phyloP scores from a whole-genome alignment of 768 basidiomycete genomes.

The Grammothele lineata region DNA sequence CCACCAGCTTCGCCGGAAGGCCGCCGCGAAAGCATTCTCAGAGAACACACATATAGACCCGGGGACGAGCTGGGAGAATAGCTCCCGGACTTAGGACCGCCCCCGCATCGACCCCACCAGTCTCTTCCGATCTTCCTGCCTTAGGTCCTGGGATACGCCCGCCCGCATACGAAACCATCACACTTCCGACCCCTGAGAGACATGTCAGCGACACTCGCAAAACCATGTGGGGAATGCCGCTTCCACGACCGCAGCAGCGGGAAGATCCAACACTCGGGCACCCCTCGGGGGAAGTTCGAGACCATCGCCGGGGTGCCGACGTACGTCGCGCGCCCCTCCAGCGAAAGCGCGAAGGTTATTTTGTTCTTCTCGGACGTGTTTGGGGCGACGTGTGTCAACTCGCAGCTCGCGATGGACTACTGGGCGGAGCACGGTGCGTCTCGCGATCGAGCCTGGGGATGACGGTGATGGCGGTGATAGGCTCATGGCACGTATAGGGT shows the following conservation, averaged over 20 bases:
- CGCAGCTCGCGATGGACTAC: conserved; percentile 58
- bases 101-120: too few relatives aligned
- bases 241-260: too few relatives aligned
- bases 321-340: conserved; percentile 46
- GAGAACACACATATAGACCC: too few relatives aligned
- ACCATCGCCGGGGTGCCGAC: conserved; percentile 42
- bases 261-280: conserved; percentile 50
- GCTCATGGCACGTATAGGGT: conserved; percentile 36
- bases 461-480: not conserved
- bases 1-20: too few relatives aligned
- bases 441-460: not conserved
- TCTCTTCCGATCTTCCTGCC: too few relatives aligned
- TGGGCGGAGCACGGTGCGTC: conserved; percentile 52
- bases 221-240: conserved; percentile 41
- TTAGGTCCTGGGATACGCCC: too few relatives aligned
- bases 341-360: conserved; percentile 34
- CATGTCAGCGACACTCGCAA: conserved; percentile 5
- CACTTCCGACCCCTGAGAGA: too few relatives aligned
- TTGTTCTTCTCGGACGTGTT: conserved; percentile 58
- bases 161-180: too few relatives aligned
- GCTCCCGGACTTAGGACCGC: too few relatives aligned
- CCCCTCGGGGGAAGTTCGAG: conserved; percentile 37
- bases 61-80: too few relatives aligned
- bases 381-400: conserved; percentile 55
- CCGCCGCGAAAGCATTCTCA: too few relatives aligned